These are phyloP conservation scores for Kingdonia uniflora DNA, from an alignment of 164 flowering plant genomes.

Conservation along the genomic window DNA sequence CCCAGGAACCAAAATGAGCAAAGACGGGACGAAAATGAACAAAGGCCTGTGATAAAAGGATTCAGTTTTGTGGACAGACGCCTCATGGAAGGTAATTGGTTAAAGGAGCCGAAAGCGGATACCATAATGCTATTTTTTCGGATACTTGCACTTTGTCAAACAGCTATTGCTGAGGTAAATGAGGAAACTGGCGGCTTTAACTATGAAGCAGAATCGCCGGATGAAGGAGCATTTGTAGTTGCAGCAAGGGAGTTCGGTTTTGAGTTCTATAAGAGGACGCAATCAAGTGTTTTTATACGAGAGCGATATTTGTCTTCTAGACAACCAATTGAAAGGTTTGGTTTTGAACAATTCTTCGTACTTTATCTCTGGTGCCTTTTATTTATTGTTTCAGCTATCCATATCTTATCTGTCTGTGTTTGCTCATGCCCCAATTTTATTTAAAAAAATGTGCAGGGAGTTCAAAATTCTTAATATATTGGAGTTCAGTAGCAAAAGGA, in stretches of 20 bases:
- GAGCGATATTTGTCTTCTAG: slow-evolving; percentile 54
- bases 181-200: slow-evolving; percentile 61
- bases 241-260: slow-evolving; percentile 99
- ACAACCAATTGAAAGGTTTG: slow-evolving; percentile 65
- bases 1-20: slow-evolving; percentile 17
- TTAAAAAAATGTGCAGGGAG: slow-evolving; percentile 44
- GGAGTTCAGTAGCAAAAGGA: slow-evolving; percentile 92
- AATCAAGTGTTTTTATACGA: slow-evolving; percentile 58
- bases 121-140: slow-evolving; percentile 46
- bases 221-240: slow-evolving; percentile 94
- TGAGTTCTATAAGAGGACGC: slow-evolving; percentile 84
- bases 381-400: not conserved
- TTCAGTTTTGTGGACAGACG: slow-evolving; percentile 66
- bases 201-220: slow-evolving; percentile 98
- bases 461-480: slow-evolving; percentile 67
- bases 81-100: slow-evolving; percentile 62
- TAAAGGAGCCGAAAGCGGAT: slow-evolving; percentile 47
- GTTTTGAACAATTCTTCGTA: not conserved
- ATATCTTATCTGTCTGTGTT: slow-evolving; percentile 2
- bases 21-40: slow-evolving; percentile 18
- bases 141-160: slow-evolving; percentile 65
- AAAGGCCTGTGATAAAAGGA: slow-evolving; percentile 41
- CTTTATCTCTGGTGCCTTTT: not conserved
- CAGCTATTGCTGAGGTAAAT: slow-evolving; percentile 83
- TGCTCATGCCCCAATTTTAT: slow-evolving; percentile 1